Conservation (phyloP, 2,329 filamentous ascomycete genomes). For the Mariannaea sp. region DNA sequence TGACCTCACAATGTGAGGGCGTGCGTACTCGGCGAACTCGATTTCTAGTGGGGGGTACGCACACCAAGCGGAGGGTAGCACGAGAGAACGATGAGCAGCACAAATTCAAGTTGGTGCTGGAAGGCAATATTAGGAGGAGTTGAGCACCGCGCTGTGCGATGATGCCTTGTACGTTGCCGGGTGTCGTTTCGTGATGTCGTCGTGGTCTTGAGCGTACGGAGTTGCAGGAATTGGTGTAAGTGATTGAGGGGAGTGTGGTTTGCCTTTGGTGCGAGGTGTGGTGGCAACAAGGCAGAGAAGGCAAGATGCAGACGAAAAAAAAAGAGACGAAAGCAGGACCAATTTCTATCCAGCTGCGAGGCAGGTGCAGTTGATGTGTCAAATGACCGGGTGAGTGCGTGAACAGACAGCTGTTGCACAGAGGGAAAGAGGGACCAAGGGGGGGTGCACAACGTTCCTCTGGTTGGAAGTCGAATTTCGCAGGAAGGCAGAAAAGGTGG, state of each 20-base stretch:
- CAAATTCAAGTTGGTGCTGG: neutral
- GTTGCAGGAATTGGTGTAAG: constrained; percentile 20
- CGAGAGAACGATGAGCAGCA: constrained; percentile 1
- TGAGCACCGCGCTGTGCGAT: constrained; percentile 11
- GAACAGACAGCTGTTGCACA: constrained; percentile 26
- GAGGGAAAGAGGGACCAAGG: constrained; percentile 27
- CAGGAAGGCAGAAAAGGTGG: constrained; percentile 5
- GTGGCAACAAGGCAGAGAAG: constrained; percentile 1
- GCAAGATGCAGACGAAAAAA: neutral
- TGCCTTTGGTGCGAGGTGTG: constrained; percentile 28
- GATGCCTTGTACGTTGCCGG: constrained; percentile 13
- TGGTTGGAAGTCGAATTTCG: constrained; percentile 16
- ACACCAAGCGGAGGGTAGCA: constrained; percentile 16
- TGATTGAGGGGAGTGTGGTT: constrained; percentile 19
- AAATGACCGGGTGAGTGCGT: constrained; percentile 20
- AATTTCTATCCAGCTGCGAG: constrained; percentile 7
- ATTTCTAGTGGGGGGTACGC: constrained; percentile 3
- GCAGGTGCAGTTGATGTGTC: constrained; percentile 26
- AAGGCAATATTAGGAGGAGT: constrained; percentile 5
- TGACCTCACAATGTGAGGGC: constrained; percentile 5
- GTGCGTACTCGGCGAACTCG: constrained; percentile 14
- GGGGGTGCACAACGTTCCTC: constrained; percentile 18
- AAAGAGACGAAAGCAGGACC: neutral
- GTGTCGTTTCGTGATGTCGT: constrained; percentile 9
- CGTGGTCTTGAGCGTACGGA: constrained; percentile 4